Base-by-base conservation (phyloP, 1,139 yeast genomes). In the Saccharomycopsis phalli region DNA sequence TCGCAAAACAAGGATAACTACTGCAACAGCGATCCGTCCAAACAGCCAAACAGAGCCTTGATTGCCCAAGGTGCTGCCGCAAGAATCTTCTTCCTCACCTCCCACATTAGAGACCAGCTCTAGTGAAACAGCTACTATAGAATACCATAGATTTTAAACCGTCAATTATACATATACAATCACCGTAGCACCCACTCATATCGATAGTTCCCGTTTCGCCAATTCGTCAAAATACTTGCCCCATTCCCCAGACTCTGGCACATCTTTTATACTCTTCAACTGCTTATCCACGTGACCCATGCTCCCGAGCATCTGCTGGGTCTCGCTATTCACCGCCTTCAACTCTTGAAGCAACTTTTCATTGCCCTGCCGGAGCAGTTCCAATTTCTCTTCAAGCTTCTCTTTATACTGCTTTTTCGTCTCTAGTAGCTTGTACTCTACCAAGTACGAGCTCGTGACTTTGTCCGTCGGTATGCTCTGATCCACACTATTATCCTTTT, bases 51-150 rank as follows among this genome's bases (percentile, higher is more conserved):
- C 13, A 35, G 46, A 25, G 17, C 21, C 14, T 33, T 44, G 41
- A 39, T 44, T 18, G n/a, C 14, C 14, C 39, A 39, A 23, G 47
- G 37, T 2, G 36, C 41, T 7, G 47, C 47, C 2, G 43, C 46
- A 4, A 44, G 45, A 38, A 33, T 44, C 22, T 44, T 42, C 36
- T 42, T 44, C 31, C 21, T 30, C 4, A 30, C 33, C 13, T 17
- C 33, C 21, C 6, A 30, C 13, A 4, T 30, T 5, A 7, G 33
- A 8, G 22, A 30, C 21, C 11, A 30, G 20, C 22, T 30, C 21
- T 30, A 16, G 17, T 8, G 13, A 30, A 11, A 5, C 18, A 28
- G 6, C n/a, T 7, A 28, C n/a, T 28, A 6, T 28, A 13, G 16
- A 13, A 28, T 28, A 13, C n/a, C n/a, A 28, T 28, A 28, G 31